These are phyloP conservation scores for Teunomyces pallodes DNA, from an alignment of 805 yeast genomes.

Conservation along the genomic window DNA sequence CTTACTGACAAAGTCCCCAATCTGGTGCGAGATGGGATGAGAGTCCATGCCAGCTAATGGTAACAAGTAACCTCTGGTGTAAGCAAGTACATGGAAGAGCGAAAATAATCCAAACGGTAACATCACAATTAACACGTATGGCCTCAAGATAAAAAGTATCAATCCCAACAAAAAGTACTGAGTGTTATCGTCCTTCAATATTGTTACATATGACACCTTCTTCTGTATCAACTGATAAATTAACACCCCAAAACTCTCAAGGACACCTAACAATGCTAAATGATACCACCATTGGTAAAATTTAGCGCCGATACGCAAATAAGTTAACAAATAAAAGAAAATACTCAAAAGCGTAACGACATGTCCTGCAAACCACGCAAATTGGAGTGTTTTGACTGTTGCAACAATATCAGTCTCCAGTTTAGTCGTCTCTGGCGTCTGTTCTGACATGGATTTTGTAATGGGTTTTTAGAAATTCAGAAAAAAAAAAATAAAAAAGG, in stretches of 20 bases:
- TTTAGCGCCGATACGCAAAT: slow-evolving; percentile 25
- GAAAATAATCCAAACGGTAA: slow-evolving; percentile 78
- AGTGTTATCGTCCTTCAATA: slow-evolving; percentile 56
- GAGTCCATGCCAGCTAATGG: slow-evolving; percentile 52
- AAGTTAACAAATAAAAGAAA: slow-evolving; percentile 32
- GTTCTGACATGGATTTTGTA: neutral
- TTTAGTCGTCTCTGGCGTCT: neutral
- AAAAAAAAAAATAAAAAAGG: neutral
- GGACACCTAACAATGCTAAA: slow-evolving; percentile 58
- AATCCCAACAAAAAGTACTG: slow-evolving; percentile 64
- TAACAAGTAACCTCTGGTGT: slow-evolving; percentile 59
- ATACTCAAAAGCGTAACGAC: slow-evolving; percentile 32
- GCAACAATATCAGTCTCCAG: neutral
- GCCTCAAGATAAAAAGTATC: slow-evolving; percentile 52
- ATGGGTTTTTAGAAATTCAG: neutral
- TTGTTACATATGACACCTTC: slow-evolving; percentile 21
- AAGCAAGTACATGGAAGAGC: slow-evolving; percentile 76
- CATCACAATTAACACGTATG: slow-evolving; percentile 58
- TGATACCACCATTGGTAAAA: slow-evolving; percentile 48
- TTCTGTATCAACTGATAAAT: slow-evolving; percentile 51
- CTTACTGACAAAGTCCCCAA: slow-evolving; percentile 31
- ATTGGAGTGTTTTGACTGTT: slow-evolving; percentile 51
- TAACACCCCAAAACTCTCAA: slow-evolving; percentile 75
- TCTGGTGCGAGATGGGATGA: slow-evolving; percentile 36
- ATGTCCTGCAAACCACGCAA: slow-evolving; percentile 68